Conservation (phyloP, 2,329 filamentous ascomycete species). For the Aspergillus caelatus region DNA sequence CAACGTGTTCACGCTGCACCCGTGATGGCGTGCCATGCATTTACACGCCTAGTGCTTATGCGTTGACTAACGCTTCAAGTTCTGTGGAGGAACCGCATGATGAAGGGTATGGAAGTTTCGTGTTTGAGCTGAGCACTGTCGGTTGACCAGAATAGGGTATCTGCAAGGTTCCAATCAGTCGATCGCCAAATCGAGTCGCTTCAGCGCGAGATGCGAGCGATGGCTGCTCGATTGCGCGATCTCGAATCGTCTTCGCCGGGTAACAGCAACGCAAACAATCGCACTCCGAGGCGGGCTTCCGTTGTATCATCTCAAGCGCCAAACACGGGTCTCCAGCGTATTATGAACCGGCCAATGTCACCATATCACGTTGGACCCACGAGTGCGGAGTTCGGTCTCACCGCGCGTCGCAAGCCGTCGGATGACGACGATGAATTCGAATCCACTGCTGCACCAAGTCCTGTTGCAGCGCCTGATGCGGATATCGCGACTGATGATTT, state of each 20-base stretch:
- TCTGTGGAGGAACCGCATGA: conserved; percentile 16
- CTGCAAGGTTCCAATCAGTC: conserved; percentile 25
- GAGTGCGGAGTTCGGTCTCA: conserved; percentile 40
- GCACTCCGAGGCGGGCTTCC: conserved; percentile 11
- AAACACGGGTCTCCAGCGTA: conserved; percentile 27
- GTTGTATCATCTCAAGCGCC: conserved; percentile 17
- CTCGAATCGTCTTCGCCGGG: conserved; percentile 27
- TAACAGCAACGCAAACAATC: conserved; percentile 10
- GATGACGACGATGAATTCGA: conserved; percentile 24
- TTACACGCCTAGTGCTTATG: conserved; percentile 65
- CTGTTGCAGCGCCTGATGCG: conserved; percentile 26
- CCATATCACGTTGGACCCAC: conserved; percentile 39
- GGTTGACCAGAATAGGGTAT: conserved; percentile 16
- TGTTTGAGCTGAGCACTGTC: background rate
- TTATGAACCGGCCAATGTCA: conserved; percentile 35
- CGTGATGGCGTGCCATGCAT: conserved; percentile 65
- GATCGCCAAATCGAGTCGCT: conserved; percentile 32
- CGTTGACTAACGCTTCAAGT: background rate
- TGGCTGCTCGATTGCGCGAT: conserved; percentile 32
- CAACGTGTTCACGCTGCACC: conserved; percentile 66
- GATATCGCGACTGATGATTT: conserved; percentile 62
- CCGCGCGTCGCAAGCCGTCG: conserved; percentile 13
- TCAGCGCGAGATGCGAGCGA: conserved; percentile 32
- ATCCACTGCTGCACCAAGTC: conserved; percentile 24
- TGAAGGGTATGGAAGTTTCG: conserved; percentile 20